Percentiles rank a stretch among this genome's conserved stretches.
These are phyloP conservation scores for Phytopythium chamaehyphon DNA, from an alignment of 352 stramenopile genomes.

Conservation along the genomic window DNA sequence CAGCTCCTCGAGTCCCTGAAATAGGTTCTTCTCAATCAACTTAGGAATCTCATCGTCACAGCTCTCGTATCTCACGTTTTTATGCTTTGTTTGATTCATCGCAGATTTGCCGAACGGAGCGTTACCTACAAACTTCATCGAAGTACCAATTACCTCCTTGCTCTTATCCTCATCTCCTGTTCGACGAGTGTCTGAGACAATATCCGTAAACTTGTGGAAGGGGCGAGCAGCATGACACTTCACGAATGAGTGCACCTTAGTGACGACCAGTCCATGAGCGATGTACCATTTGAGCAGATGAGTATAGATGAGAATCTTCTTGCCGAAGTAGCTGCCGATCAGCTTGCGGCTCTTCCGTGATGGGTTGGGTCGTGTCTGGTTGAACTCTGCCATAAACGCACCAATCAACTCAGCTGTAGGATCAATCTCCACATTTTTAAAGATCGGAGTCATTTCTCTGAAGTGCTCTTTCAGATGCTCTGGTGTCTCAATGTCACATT, in stretches of 20 bases:
- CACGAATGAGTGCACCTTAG: conserved; percentile 29
- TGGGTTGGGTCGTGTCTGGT: conserved; percentile 1
- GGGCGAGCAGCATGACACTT: conserved; percentile 9
- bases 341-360: conserved; percentile 13
- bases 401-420: conserved; percentile 16
- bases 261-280: conserved; percentile 19
- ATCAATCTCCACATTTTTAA: conserved; percentile 31
- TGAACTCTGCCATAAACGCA: conserved; percentile 26
- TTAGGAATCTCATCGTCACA: neutral
- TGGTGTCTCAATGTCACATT: conserved; percentile 34
- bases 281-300: conserved; percentile 34
- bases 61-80: conserved; percentile 9
- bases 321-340: conserved; percentile 30
- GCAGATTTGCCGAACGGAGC: conserved; percentile 9
- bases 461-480: conserved; percentile 28
- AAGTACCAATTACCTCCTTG: neutral
- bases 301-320: conserved; percentile 31
- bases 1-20: conserved; percentile 12
- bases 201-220: conserved; percentile 18
- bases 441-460: conserved; percentile 31
- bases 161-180: conserved; percentile 17
- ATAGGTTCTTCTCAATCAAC: conserved; percentile 2
- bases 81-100: conserved; percentile 19
- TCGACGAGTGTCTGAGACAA: conserved; percentile 18
- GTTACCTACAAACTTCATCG: too few species aligned